These are phyloP conservation scores for Backusella westeae DNA, from an alignment of 192 early-diverging fungal species.

Conservation along the genomic window DNA sequence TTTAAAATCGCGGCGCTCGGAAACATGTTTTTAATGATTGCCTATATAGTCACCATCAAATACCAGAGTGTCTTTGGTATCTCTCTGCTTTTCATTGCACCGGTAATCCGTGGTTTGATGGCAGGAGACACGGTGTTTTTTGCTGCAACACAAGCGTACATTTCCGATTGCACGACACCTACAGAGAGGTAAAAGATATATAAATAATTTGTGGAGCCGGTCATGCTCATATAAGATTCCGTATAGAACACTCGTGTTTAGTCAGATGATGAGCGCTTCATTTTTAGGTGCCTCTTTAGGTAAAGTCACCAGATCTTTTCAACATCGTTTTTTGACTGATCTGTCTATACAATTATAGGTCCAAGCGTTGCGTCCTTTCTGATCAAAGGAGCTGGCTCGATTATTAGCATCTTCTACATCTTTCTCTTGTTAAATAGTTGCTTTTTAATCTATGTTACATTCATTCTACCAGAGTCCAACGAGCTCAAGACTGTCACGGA, in stretches of 20 bases:
- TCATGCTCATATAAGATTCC: not conserved
- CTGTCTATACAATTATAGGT: not conserved
- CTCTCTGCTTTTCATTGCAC: conserved; percentile 22
- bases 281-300: conserved; percentile 15
- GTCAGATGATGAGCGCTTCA: conserved; percentile 11
- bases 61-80: conserved; percentile 24
- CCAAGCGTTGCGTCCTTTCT: not conserved
- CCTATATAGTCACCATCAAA: conserved; percentile 11
- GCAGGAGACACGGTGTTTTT: conserved; percentile 23
- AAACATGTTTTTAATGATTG: conserved; percentile 13
- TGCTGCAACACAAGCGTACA: conserved; percentile 33
- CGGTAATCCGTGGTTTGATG: conserved; percentile 25
- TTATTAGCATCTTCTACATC: conserved; percentile 1
- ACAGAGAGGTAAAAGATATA: conserved; percentile 14
- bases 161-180: conserved; percentile 34
- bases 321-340: not conserved
- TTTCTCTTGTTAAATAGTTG: not conserved
- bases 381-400: not conserved
- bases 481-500: not conserved
- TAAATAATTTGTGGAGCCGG: not conserved
- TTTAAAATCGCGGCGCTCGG: conserved; percentile 22
- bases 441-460: not conserved
- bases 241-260: conserved; percentile 9
- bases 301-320: not conserved
- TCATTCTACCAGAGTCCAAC: conserved; percentile 35